Evolutionary conservation across 345 rosid species (phyloP).

Genomic region (Gossypium mustelinum): DNA sequence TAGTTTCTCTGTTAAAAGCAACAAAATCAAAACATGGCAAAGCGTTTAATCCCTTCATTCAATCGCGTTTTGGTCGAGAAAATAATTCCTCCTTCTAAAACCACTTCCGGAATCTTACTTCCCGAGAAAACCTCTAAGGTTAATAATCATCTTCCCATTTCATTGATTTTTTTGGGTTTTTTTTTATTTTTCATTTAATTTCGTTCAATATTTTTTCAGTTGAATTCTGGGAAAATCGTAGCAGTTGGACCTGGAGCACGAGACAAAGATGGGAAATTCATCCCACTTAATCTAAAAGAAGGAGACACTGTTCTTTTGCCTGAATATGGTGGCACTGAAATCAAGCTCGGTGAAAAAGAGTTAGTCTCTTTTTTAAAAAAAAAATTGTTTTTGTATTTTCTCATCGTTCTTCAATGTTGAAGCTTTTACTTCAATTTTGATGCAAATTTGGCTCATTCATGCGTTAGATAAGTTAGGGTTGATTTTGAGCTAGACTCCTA

Average conservation of each 20-base stretch:
- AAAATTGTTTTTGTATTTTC: no score
- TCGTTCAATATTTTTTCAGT: conserved; percentile 28
- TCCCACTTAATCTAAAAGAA: conserved; percentile 70
- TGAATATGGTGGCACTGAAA: conserved; percentile 67
- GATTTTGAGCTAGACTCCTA: no score
- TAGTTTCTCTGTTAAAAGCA: no score
- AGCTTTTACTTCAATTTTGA: no score
- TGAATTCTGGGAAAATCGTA: conserved; percentile 70
- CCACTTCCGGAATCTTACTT: conserved; percentile 61
- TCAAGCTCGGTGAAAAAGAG: conserved; percentile 78
- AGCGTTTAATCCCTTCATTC: conserved; percentile 67
- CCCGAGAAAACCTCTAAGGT: conserved; percentile 70
- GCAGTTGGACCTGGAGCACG: conserved; percentile 74
- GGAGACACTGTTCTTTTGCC: conserved; percentile 79
- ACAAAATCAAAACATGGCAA: conserved; percentile 45
- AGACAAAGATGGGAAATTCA: conserved; percentile 51
- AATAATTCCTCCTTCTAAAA: conserved; percentile 58
- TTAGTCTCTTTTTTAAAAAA: conserved; percentile 23
- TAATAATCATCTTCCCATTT: background rate
- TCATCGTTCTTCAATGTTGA: no score
- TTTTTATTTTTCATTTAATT: background rate
- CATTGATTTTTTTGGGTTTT: background rate
- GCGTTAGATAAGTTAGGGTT: no score
- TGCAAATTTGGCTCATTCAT: no score
- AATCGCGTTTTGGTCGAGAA: conserved; percentile 79